phyloP scores from a whole-genome alignment of 345 rosid genomes.

The Pistacia vera region DNA sequence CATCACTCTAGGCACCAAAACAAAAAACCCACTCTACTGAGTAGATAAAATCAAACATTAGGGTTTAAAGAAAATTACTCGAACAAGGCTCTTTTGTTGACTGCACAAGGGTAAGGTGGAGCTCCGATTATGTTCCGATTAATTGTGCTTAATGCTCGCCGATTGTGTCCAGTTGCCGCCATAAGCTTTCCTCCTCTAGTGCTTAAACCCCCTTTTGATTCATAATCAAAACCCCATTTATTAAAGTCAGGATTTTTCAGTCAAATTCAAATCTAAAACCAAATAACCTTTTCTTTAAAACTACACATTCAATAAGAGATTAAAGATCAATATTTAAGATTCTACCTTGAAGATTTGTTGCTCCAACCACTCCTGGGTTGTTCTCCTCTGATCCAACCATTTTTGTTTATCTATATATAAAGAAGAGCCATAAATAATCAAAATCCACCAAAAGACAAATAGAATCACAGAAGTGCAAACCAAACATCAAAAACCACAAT shows the following conservation, averaged over 20 bases:
- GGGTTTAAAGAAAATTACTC: conserved; percentile 48
- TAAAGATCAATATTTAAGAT: background rate
- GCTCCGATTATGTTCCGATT: conserved; percentile 63
- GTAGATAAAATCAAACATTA: background rate
- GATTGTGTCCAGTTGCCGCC: conserved; percentile 47
- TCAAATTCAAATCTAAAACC: background rate
- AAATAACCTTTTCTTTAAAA: background rate
- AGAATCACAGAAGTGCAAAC: background rate
- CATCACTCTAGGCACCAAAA: background rate
- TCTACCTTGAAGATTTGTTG: conserved; percentile 53
- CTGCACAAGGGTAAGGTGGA: conserved; percentile 71
- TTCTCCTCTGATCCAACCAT: conserved; percentile 90
- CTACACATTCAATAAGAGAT: background rate
- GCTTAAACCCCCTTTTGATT: conserved; percentile 47
- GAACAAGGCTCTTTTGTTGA: conserved; percentile 58
- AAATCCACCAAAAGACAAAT: conserved; percentile 13
- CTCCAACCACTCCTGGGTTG: conserved; percentile 64
- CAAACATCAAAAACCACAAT: conserved; percentile 16
- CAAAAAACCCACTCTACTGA: background rate
- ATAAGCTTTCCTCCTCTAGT: conserved; percentile 60
- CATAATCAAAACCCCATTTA: conserved; percentile 19
- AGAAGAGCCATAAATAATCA: conserved; percentile 21
- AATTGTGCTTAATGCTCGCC: conserved; percentile 75
- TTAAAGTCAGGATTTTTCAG: conserved; percentile 23
- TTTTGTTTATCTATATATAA: conserved; percentile 27